Base-by-base conservation (phyloP, 495 filamentous ascomycete species). In the Annulohypoxylon stygium region DNA sequence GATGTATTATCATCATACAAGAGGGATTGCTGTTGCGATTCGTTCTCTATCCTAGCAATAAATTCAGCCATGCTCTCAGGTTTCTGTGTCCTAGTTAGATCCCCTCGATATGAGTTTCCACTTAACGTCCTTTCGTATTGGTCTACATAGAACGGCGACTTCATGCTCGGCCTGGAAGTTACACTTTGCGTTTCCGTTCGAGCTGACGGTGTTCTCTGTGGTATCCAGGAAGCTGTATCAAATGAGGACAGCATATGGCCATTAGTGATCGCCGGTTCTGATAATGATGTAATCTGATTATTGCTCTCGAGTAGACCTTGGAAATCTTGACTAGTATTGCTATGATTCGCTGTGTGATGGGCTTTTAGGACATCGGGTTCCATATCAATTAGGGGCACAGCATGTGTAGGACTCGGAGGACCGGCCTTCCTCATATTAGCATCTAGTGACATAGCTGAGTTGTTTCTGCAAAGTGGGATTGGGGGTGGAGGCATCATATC, bases 1-100 rank as follows among this genome's bases (percentile, higher is more conserved):
- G 16, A 11, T 10, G n/a, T 33, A 12, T 57, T 57, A 51, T 53
- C 12, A 14, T 45, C 9, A 18, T 10, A 12, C 18, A 14, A 14
- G 25, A 16, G 37, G 1, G 20, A 47, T 41, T 65, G 58, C 34
- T 64, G n/a, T 30, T 70, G 51, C 20, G 75, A 60, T 53, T 83
- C 80, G 30, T 67, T 74, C 60, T 83, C 82, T 39, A 83, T 82
- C 61, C 81, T 79, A 43, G 57, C 51, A 58, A 83, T 84, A 54
- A 81, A 84, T 7, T 83, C 76, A 48, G 73, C 72, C 60, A 83
- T 79, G 18, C 55, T 79, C 66, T 83, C 81, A 12, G 51, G 18
- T 11, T 12, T 33, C 18, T 63, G 50, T 18, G 65, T 18, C 39
- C 23, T 10, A 33, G 41, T 18, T 9, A 41, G 41, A 7, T 43